Evolutionary conservation across 352 stramenopile species (phyloP).

Genomic region (Phytopythium litorale): DNA sequence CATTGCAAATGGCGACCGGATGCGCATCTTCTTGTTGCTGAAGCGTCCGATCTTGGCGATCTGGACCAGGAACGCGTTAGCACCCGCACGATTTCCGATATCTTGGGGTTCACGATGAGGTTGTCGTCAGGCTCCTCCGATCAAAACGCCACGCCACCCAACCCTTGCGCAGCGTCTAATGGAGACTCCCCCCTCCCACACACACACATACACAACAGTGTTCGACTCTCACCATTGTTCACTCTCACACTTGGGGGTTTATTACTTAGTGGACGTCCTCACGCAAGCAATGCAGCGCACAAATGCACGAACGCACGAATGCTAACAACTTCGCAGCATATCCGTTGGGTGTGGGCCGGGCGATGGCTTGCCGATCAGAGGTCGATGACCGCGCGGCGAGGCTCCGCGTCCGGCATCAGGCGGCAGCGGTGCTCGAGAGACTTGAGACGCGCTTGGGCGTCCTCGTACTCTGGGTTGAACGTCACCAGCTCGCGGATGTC

Average conservation of each 20-base stretch:
- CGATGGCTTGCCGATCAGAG: conserved; percentile 6
- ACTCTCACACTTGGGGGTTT: no score
- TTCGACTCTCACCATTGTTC: no score
- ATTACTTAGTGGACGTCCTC: not conserved
- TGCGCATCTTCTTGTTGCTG: conserved; percentile 15
- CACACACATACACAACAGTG: no score
- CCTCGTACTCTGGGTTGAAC: conserved; percentile 52
- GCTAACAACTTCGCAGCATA: not conserved
- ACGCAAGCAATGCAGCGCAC: conserved; percentile 1
- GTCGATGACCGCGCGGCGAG: conserved; percentile 1
- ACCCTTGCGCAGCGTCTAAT: no score
- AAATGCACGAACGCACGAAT: not conserved
- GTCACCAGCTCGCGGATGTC: conserved; percentile 53
- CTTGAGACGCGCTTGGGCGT: conserved; percentile 34
- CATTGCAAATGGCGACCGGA: conserved; percentile 12
- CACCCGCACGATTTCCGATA: conserved; percentile 19
- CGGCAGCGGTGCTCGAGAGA: conserved; percentile 40
- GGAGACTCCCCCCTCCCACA: no score
- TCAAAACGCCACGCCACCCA: no score
- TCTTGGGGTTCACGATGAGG: conserved; percentile 12
- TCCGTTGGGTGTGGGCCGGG: not conserved
- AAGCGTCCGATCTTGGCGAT: conserved; percentile 23
- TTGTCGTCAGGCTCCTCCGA: not conserved
- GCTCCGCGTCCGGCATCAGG: conserved; percentile 21
- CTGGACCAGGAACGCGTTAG: conserved; percentile 26